These are phyloP conservation scores for Penicillium cosmopolitanum DNA, from an alignment of 495 filamentous ascomycete species.

Conservation along the genomic window DNA sequence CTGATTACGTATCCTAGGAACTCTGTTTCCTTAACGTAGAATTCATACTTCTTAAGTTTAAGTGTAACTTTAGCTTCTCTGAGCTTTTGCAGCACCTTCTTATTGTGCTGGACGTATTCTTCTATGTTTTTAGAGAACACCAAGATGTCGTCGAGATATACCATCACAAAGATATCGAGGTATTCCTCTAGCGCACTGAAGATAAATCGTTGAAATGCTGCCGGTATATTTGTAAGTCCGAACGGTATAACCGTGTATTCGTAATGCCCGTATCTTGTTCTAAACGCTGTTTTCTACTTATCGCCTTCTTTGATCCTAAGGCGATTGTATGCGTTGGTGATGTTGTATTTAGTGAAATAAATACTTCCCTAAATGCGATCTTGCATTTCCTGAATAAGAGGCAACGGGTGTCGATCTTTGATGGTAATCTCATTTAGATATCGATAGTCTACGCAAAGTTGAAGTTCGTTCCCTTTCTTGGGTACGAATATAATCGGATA, in stretches of 20 bases:
- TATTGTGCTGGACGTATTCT: background rate
- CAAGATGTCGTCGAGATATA: conserved; percentile 41
- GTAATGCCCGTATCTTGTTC: conserved; percentile 30
- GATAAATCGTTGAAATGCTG: conserved; percentile 36
- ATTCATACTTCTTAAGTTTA: conserved; percentile 5
- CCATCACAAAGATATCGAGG: conserved; percentile 29
- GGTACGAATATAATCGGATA: conserved; percentile 23
- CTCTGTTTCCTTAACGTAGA: conserved; percentile 10
- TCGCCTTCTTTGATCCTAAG: conserved; percentile 14
- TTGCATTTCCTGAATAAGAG: conserved; percentile 18
- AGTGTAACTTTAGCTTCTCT: background rate
- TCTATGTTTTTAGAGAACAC: conserved; percentile 23
- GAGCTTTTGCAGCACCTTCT: background rate
- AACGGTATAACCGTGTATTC: conserved; percentile 30
- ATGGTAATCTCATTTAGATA: conserved; percentile 24
- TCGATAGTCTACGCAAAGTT: conserved; percentile 26
- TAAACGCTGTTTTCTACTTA: conserved; percentile 42
- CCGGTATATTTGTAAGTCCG: conserved; percentile 18
- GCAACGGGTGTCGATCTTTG: conserved; percentile 26
- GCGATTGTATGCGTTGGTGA: conserved; percentile 15
- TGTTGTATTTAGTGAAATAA: conserved; percentile 20
- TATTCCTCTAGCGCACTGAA: conserved; percentile 28
- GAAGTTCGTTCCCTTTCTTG: conserved; percentile 23
- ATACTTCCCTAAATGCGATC: too few relatives aligned
- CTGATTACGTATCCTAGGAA: conserved; percentile 20